phyloP scores from a whole-genome alignment of 345 rosid genomes.

The Aurinia saxatilis region DNA sequence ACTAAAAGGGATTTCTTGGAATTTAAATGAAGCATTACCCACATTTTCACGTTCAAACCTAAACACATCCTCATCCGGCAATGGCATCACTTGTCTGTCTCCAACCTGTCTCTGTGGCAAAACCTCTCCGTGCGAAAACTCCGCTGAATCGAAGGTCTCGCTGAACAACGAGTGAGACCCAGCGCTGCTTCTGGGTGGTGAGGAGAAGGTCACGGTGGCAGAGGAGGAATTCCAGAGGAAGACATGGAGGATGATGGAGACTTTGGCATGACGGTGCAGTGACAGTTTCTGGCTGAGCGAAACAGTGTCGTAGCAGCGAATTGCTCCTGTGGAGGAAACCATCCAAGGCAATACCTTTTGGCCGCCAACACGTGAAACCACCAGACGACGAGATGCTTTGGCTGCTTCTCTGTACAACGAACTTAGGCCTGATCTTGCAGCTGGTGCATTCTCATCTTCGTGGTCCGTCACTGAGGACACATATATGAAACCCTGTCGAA shows the following conservation, averaged over 20 bases:
- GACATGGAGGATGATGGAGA: conserved; percentile 56
- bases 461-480: conserved; percentile 71
- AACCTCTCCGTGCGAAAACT: conserved; percentile 25
- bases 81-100: conserved; percentile 60
- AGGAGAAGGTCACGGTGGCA: conserved; percentile 22
- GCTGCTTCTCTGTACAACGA: conserved; percentile 56
- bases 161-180: conserved; percentile 19
- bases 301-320: conserved; percentile 74
- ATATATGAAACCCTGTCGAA: conserved; percentile 76
- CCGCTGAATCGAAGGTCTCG: conserved; percentile 17
- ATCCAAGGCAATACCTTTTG: conserved; percentile 93
- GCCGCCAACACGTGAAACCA: conserved; percentile 68
- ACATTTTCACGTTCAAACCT: conserved; percentile 57
- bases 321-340: conserved; percentile 81
- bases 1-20: conserved; percentile 60
- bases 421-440: conserved; percentile 72
- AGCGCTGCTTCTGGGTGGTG: conserved; percentile 18
- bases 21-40: conserved; percentile 75
- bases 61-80: conserved; percentile 27
- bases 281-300: conserved; percentile 94
- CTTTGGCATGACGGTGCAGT: conserved; percentile 78
- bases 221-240: conserved; percentile 61
- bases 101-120: conserved; percentile 33
- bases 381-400: conserved; percentile 46
- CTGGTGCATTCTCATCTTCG: conserved; percentile 53